Evolutionary conservation across 306 rosid genomes (phyloP).

Genomic region (Quercus mongolica): DNA sequence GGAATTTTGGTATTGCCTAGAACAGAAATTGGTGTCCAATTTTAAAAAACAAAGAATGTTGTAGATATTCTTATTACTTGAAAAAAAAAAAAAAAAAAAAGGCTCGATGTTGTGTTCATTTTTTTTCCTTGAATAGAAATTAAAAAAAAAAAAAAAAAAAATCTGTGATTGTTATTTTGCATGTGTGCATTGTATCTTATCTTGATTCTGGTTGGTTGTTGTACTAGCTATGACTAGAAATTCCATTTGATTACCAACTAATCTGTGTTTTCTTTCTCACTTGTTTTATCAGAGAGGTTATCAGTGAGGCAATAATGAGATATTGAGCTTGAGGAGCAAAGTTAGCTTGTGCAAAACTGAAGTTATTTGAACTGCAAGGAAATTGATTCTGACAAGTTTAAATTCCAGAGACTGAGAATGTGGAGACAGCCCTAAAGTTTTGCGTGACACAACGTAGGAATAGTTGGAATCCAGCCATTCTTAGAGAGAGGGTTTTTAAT

Average conservation of each 20-base stretch:
- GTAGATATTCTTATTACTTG: no score
- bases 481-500: background rate
- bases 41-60: no score
- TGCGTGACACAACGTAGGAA: slow-evolving; percentile 6
- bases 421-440: slow-evolving; percentile 8
- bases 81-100: background rate
- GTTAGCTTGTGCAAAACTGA: background rate
- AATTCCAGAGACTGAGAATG: background rate
- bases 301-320: slow-evolving; percentile 43
- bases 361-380: background rate
- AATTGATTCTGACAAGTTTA: background rate
- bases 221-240: background rate
- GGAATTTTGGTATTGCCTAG: background rate
- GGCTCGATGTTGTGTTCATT: background rate
- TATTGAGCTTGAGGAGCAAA: slow-evolving; percentile 19
- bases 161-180: background rate
- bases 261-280: slow-evolving; percentile 7
- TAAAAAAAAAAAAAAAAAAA: background rate
- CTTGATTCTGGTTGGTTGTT: background rate
- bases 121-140: background rate
- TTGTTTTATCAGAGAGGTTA: slow-evolving; percentile 60
- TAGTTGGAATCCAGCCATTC: background rate
- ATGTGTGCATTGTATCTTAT: background rate
- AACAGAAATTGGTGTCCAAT: background rate
- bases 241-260: slow-evolving; percentile 18